A percentile compares a stretch with the other conserved stretches of the same genome.
phyloP scores from a whole-genome alignment of 805 yeast genomes.

The Candida hungchunana region DNA sequence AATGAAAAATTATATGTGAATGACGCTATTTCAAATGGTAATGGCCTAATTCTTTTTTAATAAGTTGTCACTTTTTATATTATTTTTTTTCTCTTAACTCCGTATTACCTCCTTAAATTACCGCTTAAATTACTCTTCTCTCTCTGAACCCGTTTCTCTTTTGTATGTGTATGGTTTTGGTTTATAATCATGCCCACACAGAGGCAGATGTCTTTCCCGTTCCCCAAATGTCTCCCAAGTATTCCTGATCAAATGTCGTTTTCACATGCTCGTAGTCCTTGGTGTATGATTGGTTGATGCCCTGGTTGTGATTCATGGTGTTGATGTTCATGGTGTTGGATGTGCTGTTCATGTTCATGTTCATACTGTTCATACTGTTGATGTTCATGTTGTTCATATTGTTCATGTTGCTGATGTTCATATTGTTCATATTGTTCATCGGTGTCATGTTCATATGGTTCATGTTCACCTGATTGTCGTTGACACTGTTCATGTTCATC shows the following conservation, averaged over 20 bases:
- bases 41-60: too few relatives aligned
- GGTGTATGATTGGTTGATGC: constrained; percentile 10
- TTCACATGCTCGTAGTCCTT: constrained; percentile 15
- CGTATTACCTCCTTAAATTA: too few relatives aligned
- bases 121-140: too few relatives aligned
- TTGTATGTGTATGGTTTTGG: neutral
- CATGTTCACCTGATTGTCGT: constrained; percentile 2
- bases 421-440: constrained; percentile 3
- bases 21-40: too few relatives aligned
- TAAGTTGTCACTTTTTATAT: too few relatives aligned
- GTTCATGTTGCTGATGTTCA: constrained; percentile 7
- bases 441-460: constrained; percentile 1
- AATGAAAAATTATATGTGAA: too few relatives aligned
- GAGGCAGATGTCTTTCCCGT: constrained; percentile 23
- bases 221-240: constrained; percentile 28
- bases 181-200: constrained; percentile 26
- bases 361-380: constrained; percentile 7
- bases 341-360: constrained; percentile 2
- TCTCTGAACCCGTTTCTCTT: neutral
- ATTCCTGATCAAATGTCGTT: constrained; percentile 20
- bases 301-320: constrained; percentile 12
- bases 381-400: neutral
- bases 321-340: constrained; percentile 8
- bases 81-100: too few relatives aligned
- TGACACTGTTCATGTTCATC: constrained; percentile 1